Percentiles rank a stretch among this genome's conserved stretches.
Conservation (phyloP, 108 stramenopile species). For the Mayamaea pseudoterrestris region DNA sequence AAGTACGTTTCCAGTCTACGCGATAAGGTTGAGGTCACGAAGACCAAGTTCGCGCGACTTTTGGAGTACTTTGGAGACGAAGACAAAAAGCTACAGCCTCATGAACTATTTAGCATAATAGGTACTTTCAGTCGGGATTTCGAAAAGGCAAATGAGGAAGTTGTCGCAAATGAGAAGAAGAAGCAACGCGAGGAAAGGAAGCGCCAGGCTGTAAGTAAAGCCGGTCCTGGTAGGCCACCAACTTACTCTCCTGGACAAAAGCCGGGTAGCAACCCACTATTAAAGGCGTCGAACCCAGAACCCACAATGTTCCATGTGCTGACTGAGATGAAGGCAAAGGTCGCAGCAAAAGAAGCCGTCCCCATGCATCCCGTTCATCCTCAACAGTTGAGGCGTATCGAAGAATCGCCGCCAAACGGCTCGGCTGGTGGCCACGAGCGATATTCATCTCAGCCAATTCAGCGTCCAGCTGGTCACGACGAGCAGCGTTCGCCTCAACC, state of each 20-base stretch:
- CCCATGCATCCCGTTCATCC: too few relatives aligned
- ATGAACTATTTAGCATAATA: conserved; percentile 78
- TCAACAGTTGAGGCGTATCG: too few relatives aligned
- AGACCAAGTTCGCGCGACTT: conserved; percentile 39
- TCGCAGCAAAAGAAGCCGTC: too few relatives aligned
- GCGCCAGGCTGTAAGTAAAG: conserved; percentile 1
- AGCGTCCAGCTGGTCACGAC: too few relatives aligned
- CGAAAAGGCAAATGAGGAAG: conserved; percentile 61
- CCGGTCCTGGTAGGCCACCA: background rate
- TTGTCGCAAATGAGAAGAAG: conserved; percentile 48
- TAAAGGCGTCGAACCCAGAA: too few relatives aligned
- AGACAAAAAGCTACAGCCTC: conserved; percentile 50
- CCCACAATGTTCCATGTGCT: too few relatives aligned
- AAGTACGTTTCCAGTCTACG: conserved; percentile 75
- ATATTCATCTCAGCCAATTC: too few relatives aligned
- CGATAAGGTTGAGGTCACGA: conserved; percentile 67
- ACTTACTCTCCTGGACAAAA: background rate
- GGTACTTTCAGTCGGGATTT: conserved; percentile 64
- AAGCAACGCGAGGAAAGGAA: conserved; percentile 47
- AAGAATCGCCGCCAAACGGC: too few relatives aligned
- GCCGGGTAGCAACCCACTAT: too few relatives aligned
- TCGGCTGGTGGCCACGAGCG: too few relatives aligned
- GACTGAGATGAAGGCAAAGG: too few relatives aligned
- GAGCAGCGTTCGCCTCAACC: too few relatives aligned
- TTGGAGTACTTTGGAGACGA: conserved; percentile 78